phyloP scores from a whole-genome alignment of 257 asterid genomes.

The Petunia secreta region DNA sequence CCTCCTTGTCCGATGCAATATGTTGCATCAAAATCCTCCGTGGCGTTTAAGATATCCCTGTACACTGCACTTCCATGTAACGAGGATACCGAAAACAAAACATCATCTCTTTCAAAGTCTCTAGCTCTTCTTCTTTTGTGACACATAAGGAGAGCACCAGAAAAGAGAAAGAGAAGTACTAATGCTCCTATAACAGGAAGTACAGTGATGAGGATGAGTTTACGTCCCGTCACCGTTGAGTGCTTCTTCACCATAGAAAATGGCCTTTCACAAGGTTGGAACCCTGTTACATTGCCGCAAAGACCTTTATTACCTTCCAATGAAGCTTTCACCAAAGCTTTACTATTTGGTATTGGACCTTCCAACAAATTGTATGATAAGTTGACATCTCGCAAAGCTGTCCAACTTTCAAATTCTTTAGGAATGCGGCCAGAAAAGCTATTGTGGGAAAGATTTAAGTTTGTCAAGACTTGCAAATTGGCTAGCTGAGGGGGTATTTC shows the following conservation, averaged over 20 bases:
- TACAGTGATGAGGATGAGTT: neutral
- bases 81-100: neutral
- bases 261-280: neutral
- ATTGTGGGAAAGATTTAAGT: neutral
- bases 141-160: neutral
- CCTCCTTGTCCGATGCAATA: neutral
- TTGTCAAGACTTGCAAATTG: neutral
- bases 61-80: neutral
- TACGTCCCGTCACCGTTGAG: neutral
- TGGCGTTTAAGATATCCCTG: neutral
- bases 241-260: too few relatives aligned
- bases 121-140: neutral
- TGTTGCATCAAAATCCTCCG: neutral
- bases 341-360: too few relatives aligned
- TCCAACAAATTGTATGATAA: neutral
- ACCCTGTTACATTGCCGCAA: constrained; percentile 13
- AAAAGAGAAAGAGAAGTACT: neutral
- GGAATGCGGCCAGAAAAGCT: too few relatives aligned
- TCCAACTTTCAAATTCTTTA: too few relatives aligned
- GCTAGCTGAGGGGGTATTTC: neutral
- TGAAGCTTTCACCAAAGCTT: neutral
- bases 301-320: constrained; percentile 13
- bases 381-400: neutral
- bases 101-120: too few relatives aligned
- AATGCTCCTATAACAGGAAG: neutral